A percentile compares a stretch with the other conserved stretches of the same genome.
These are phyloP conservation scores for Phycomyces blakesleeanus DNA, from an alignment of 192 early-diverging fungal species.

Conservation along the genomic window DNA sequence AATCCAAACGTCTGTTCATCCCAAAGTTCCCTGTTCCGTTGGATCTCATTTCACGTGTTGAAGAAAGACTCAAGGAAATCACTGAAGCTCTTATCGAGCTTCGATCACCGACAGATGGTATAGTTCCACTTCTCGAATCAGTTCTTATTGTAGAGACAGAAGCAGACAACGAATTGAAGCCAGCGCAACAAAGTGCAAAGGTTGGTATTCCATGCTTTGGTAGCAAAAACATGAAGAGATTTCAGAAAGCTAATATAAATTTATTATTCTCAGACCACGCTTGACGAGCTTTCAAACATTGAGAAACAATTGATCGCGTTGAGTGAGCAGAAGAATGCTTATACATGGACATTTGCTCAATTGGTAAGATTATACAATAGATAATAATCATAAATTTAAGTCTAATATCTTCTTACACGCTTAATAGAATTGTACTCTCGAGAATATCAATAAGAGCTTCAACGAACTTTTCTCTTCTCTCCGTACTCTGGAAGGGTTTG, in stretches of 20 bases:
- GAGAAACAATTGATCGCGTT: neutral
- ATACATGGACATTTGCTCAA: conserved; percentile 10
- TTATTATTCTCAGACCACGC: neutral
- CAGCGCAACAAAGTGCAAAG: conserved; percentile 34
- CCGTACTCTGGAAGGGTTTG: conserved; percentile 13
- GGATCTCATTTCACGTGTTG: neutral
- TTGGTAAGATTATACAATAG: conserved; percentile 3
- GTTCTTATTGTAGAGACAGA: conserved; percentile 35
- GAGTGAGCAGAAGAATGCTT: conserved; percentile 9
- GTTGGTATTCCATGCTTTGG: conserved; percentile 1
- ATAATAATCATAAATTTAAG: neutral
- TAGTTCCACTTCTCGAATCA: conserved; percentile 34
- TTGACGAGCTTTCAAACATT: conserved; percentile 4
- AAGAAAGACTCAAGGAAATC: neutral
- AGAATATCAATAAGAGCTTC: neutral
- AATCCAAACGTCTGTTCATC: neutral
- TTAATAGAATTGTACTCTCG: neutral
- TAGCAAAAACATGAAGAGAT: neutral
- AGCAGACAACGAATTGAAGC: conserved; percentile 29
- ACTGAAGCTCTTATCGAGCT: neutral
- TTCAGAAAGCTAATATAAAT: neutral
- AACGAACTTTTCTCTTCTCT: conserved; percentile 6
- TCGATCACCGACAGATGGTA: conserved; percentile 7
- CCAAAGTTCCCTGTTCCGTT: neutral
- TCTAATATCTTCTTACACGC: neutral